Evolutionary conservation across 106 monocot species (phyloP).

Genomic region (Alisma plantagoaquatica): DNA sequence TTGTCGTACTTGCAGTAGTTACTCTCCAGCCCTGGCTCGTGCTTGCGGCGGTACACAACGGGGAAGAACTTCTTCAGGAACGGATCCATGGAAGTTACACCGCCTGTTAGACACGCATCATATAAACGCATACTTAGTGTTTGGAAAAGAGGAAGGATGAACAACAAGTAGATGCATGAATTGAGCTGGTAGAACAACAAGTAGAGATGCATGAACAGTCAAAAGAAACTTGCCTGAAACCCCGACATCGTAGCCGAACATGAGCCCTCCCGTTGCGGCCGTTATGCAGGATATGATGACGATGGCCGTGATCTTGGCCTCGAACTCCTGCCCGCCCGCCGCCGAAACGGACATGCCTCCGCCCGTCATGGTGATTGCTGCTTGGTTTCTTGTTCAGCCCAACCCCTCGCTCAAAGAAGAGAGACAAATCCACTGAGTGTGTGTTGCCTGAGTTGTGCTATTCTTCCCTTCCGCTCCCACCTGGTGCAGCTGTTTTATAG

Average conservation of each 20-base stretch:
- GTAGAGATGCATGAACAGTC: too few relatives aligned
- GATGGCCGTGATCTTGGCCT: slow-evolving; percentile 66
- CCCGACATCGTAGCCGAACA: slow-evolving; percentile 33
- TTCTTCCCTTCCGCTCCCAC: too few relatives aligned
- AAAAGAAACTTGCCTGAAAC: slow-evolving; percentile 60
- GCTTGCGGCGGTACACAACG: slow-evolving; percentile 16
- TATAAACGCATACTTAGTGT: too few relatives aligned
- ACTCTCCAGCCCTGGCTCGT: slow-evolving; percentile 5
- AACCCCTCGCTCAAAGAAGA: too few relatives aligned
- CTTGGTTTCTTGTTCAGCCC: too few relatives aligned
- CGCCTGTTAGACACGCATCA: too few relatives aligned
- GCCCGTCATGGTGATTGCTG: slow-evolving; percentile 18
- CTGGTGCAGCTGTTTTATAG: too few relatives aligned
- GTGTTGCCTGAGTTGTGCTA: too few relatives aligned
- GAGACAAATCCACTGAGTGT: too few relatives aligned
- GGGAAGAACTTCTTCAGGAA: slow-evolving; percentile 30
- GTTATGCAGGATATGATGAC: slow-evolving; percentile 73
- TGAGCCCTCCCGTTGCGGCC: slow-evolving; percentile 57
- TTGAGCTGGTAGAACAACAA: too few relatives aligned
- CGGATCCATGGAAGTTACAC: slow-evolving; percentile 21
- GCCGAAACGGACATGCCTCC: slow-evolving; percentile 49
- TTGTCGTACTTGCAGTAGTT: slow-evolving; percentile 72
- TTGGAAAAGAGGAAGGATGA: too few relatives aligned
- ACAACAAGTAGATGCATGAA: too few relatives aligned
- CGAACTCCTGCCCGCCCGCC: slow-evolving; percentile 18